These are phyloP conservation scores for Neonectria neomacrospora DNA, from an alignment of 2,329 filamentous ascomycete species.

Conservation along the genomic window DNA sequence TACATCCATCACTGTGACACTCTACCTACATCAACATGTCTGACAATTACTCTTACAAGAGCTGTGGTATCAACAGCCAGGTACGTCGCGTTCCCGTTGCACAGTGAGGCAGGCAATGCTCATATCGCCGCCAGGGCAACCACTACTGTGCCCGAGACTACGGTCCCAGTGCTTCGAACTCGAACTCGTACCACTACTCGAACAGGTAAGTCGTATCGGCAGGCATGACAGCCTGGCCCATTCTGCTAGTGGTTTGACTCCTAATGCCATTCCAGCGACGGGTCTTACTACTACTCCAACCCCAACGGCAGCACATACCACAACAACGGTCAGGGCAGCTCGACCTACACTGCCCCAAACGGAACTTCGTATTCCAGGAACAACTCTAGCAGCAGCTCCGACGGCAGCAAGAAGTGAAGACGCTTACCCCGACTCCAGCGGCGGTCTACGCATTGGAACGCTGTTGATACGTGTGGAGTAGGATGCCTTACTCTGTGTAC, in stretches of 20 bases:
- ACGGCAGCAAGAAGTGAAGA: slow-evolving; percentile 30
- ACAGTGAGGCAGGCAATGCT: neutral
- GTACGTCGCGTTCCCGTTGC: slow-evolving; percentile 49
- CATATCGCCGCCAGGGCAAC: slow-evolving; percentile 66
- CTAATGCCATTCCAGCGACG: slow-evolving; percentile 56
- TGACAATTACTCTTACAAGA: slow-evolving; percentile 55
- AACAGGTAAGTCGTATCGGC: slow-evolving; percentile 60
- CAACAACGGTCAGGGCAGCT: slow-evolving; percentile 67
- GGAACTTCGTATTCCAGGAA: slow-evolving; percentile 44
- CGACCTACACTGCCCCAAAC: slow-evolving; percentile 69
- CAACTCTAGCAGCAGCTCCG: slow-evolving; percentile 14
- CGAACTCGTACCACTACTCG: slow-evolving; percentile 74
- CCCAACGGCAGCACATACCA: slow-evolving; percentile 75
- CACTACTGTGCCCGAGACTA: slow-evolving; percentile 75
- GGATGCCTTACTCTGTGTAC: neutral
- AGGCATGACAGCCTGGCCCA: neutral
- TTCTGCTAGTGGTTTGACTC: neutral
- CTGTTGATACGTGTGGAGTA: neutral
- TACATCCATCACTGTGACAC: neutral
- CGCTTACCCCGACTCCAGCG: no score
- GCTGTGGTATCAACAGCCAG: slow-evolving; percentile 71
- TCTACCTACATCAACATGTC: slow-evolving; percentile 23
- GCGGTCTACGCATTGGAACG: no score
- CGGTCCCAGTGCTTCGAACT: slow-evolving; percentile 63
- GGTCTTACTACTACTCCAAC: slow-evolving; percentile 81